These are phyloP conservation scores for Erythrophleum ivorense DNA, from an alignment of 331 rosid species.

Conservation along the genomic window DNA sequence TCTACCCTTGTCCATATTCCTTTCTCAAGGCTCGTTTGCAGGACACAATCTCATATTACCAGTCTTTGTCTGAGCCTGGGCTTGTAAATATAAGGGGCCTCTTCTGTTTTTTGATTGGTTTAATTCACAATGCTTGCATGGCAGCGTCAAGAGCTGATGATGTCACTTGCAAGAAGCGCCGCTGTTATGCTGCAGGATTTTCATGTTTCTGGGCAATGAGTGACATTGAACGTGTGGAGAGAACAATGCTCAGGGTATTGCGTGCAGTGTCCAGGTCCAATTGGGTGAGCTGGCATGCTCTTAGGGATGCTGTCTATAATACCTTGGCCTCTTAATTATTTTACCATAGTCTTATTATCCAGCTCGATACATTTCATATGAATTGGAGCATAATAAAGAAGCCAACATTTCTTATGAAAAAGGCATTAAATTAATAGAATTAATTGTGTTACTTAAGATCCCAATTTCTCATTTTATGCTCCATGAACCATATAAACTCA, in stretches of 20 bases:
- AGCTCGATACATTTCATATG: no score
- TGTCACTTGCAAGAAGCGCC: conserved; percentile 57
- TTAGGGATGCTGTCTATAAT: conserved; percentile 87
- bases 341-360: no score
- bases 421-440: no score
- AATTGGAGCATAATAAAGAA: no score
- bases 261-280: conserved; percentile 86
- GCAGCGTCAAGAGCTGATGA: conserved; percentile 54
- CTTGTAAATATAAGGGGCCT: conserved; percentile 78
- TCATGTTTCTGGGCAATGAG: conserved; percentile 65
- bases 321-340: no score
- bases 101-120: conserved; percentile 70
- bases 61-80: conserved; percentile 66
- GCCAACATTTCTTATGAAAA: no score
- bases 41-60: conserved; percentile 66
- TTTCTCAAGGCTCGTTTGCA: conserved; percentile 62
- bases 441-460: no score
- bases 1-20: conserved; percentile 66
- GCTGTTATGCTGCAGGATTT: conserved; percentile 46
- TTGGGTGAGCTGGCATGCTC: conserved; percentile 84
- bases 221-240: conserved; percentile 73
- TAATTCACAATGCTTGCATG: conserved; percentile 67
- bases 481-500: no score
- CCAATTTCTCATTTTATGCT: no score
- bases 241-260: conserved; percentile 84